Evolutionary conservation across 2,329 filamentous ascomycete genomes (phyloP), one percentile per base, ranked within the genome.

Genomic region (Podosphaera fusca): DNA sequence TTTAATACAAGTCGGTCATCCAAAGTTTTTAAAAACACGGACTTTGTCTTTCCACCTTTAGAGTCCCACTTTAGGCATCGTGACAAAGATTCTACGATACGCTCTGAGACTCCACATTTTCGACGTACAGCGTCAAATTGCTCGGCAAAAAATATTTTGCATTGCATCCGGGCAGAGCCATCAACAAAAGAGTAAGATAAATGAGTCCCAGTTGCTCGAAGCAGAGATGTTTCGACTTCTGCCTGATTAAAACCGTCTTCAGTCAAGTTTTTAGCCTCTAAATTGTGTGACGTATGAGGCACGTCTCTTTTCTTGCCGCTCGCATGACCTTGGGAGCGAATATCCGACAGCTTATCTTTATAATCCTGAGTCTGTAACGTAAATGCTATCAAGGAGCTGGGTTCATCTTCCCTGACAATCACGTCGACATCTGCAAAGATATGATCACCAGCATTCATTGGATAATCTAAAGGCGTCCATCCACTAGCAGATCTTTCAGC

Each of bases 61-160:
- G 87, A 95, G 70, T 98, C 92, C 86, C 90, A 98, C 69, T 96
- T 95, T 29, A 94, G 77, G 70, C 94, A 98, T 29, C 92, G 81
- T 6, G 92, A 96, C 30, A 98, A 74, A 1, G 89, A 95, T 67
- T 98, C 92, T 33, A 96, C 82, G 62, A 98, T 94, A 40, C 92
- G 85, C 66, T 96, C 89, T 1, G 87, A 82, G 7, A 95, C 85
- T 14, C 90, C 90, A 62, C 90, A 96, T 69, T 95, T 95, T 58
- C 86, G 80, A 57, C 92, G 81, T 45, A 98, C 76, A 2, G 92
- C 92, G 70, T 98, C 92, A 64, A 98, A 98, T 61, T 95, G 92
- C 68, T 96, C 92, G 0, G 92, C 92, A 65, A 94, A 98, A 70
- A 98, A 96, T 52, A 98, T 92, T 70, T 98, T 98, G 74, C 94